Conservation (phyloP, 352 stramenopile species). For the Phytophthora ohioensis region DNA sequence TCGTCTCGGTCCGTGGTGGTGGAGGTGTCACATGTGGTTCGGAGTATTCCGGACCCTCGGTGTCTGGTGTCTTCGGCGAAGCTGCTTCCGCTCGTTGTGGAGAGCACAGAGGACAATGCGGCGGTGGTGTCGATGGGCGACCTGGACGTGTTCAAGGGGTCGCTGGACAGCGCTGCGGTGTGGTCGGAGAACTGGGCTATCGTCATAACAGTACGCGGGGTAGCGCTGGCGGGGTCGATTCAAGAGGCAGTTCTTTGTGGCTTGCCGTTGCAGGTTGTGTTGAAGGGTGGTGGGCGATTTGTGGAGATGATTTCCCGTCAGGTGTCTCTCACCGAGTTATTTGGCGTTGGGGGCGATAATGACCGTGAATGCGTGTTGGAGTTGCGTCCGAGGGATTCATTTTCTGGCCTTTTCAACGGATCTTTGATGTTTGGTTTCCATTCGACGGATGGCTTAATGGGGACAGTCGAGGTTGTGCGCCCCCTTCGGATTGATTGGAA, state of each 20-base stretch:
- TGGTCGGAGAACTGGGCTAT: constrained; percentile 26
- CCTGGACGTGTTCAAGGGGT: not conserved
- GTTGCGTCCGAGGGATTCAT: constrained; percentile 1
- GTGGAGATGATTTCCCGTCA: constrained; percentile 2
- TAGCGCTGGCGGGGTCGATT: not conserved
- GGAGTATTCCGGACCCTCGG: not conserved
- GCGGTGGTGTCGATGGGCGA: constrained; percentile 15
- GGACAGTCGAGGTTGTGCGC: constrained; percentile 8
- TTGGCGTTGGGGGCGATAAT: not conserved
- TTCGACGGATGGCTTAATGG: not conserved
- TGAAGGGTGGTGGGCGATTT: not conserved
- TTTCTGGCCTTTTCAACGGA: constrained; percentile 13
- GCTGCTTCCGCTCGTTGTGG: too few species aligned
- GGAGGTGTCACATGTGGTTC: too few species aligned
- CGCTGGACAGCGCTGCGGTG: constrained; percentile 12
- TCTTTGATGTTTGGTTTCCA: constrained; percentile 14
- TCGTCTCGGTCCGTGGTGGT: too few species aligned
- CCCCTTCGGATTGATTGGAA: constrained; percentile 20
- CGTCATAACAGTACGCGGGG: not conserved
- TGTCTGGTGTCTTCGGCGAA: not conserved
- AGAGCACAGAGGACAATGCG: constrained; percentile 6
- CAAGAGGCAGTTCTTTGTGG: not conserved
- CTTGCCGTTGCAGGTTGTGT: not conserved
- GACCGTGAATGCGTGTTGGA: not conserved
- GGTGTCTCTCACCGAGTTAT: not conserved